phyloP scores from a whole-genome alignment of 345 rosid species.

The Linum usitatissimum region DNA sequence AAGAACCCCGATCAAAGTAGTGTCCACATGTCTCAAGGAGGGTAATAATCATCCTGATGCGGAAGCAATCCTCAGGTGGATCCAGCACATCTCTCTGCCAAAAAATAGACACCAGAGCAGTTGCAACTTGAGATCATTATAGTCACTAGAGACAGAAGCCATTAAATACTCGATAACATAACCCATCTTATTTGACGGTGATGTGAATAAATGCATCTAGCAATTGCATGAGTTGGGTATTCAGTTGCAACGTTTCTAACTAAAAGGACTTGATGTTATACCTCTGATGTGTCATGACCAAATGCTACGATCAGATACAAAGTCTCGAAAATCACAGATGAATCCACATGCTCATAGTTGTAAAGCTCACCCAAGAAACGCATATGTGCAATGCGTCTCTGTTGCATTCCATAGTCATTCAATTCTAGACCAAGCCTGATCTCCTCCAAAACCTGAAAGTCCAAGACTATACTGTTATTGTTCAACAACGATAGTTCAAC shows the following conservation, averaged over 20 bases:
- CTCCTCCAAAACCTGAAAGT: conserved; percentile 87
- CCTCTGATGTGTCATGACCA: conserved; percentile 84
- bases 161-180: not conserved
- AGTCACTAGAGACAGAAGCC: not conserved
- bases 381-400: conserved; percentile 94
- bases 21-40: conserved; percentile 97
- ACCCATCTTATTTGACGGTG: not conserved
- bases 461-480: conserved; percentile 13
- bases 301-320: conserved; percentile 69
- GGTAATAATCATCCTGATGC: conserved; percentile 81
- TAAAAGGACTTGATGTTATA: conserved; percentile 12
- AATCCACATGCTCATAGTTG: conserved; percentile 95
- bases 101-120: conserved; percentile 13
- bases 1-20: conserved; percentile 95
- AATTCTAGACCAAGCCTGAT: conserved; percentile 85
- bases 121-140: not conserved
- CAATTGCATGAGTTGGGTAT: not conserved
- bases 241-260: not conserved
- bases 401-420: conserved; percentile 97
- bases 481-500: conserved; percentile 1
- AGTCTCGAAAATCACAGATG: conserved; percentile 93
- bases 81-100: conserved; percentile 76
- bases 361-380: conserved; percentile 94
- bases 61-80: conserved; percentile 96
- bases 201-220: not conserved